A percentile compares a stretch with the other conserved stretches of the same genome.
Evolutionary conservation across 2,329 filamentous ascomycete species (phyloP).

Genomic region (Penicillium capsulatum): DNA sequence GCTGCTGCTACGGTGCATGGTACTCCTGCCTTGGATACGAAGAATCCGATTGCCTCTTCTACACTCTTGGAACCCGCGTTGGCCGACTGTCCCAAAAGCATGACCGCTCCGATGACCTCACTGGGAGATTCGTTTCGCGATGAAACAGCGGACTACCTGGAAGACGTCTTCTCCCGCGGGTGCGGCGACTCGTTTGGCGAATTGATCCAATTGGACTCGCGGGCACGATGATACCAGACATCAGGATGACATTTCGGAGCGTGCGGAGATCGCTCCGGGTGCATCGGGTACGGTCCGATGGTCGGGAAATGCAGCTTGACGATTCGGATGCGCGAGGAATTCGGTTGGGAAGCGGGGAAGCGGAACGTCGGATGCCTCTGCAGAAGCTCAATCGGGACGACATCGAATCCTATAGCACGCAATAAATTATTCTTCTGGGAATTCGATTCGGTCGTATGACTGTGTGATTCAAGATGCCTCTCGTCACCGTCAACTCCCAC

Average conservation of each 20-base stretch:
- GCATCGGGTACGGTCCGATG: conserved; percentile 24
- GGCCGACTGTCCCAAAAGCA: neutral
- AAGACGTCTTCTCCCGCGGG: conserved; percentile 18
- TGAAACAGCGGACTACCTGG: conserved; percentile 31
- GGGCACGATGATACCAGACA: neutral
- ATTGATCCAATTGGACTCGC: conserved; percentile 9
- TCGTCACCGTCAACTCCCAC: conserved; percentile 33
- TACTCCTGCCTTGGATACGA: neutral
- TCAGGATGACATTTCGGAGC: neutral
- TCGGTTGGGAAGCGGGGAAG: no score
- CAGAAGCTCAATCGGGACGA: no score
- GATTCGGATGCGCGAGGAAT: no score
- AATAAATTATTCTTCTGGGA: no score
- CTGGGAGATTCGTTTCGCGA: conserved; percentile 32
- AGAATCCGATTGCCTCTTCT: neutral
- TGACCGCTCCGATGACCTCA: conserved; percentile 8
- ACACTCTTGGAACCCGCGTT: conserved; percentile 4
- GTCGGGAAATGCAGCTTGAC: neutral
- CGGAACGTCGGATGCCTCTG: no score
- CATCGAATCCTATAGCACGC: neutral
- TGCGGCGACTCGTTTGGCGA: conserved; percentile 18
- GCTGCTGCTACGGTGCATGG: conserved; percentile 7
- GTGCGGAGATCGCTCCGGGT: neutral
- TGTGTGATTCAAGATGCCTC: conserved; percentile 30
- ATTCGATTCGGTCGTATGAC: conserved; percentile 20